phyloP scores from a whole-genome alignment of 306 rosid species.

The Castanopsis chinensis region DNA sequence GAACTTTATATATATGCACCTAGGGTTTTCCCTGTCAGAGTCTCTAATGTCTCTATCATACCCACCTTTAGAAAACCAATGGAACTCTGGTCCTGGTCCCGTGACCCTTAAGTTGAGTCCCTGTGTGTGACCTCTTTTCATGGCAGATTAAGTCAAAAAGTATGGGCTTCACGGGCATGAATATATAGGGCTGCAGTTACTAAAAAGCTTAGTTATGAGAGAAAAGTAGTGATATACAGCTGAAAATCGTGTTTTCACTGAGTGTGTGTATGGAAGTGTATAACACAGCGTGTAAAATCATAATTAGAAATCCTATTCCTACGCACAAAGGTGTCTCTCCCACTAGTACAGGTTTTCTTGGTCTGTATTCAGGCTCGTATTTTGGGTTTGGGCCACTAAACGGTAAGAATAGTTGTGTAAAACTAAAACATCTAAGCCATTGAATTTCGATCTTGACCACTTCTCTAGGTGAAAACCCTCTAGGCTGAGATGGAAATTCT shows the following conservation, averaged over 20 bases:
- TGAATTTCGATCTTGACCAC: not conserved
- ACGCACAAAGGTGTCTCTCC: not conserved
- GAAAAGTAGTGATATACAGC: no score
- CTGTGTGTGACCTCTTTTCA: slow-evolving; percentile 13
- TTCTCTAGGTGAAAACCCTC: not conserved
- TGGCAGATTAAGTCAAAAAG: slow-evolving; percentile 34
- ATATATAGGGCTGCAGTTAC: not conserved
- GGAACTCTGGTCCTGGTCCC: slow-evolving; percentile 7
- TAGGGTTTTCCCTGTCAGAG: not conserved
- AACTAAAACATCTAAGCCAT: not conserved
- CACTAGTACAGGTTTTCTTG: not conserved
- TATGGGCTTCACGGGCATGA: slow-evolving; percentile 27
- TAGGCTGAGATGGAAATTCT: not conserved
- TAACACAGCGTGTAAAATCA: no score
- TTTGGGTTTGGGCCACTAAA: not conserved
- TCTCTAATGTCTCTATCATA: slow-evolving; percentile 1
- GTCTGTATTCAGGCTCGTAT: not conserved
- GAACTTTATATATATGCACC: no score
- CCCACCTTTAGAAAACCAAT: slow-evolving; percentile 4
- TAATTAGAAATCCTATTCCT: not conserved
- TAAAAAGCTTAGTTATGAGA: not conserved
- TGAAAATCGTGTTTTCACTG: no score
- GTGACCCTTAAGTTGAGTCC: slow-evolving; percentile 9
- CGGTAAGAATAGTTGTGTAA: not conserved
- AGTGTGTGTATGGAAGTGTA: no score